Base-by-base conservation (phyloP, 345 rosid species). In the Syzygium aromaticum region DNA sequence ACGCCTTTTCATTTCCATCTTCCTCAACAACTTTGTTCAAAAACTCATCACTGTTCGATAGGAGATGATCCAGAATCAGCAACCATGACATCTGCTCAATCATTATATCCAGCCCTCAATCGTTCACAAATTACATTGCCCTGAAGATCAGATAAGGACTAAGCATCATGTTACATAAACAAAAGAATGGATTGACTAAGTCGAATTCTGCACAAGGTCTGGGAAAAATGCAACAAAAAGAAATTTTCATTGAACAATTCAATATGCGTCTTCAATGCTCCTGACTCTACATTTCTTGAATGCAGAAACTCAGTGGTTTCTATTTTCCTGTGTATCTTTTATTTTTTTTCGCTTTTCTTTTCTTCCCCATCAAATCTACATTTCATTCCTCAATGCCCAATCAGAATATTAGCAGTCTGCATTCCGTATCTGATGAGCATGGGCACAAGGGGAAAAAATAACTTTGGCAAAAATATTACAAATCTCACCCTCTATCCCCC, bases 241-340 rank as follows among this genome's bases (percentile, higher is more conserved):
- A 89, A 90, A 87, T 91, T 91, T 89, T 86, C 83, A 85, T 87
- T 87, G 87, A 89, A 73, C 10, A 87, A 90, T 93, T 91, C 91
- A 90, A 86, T 90, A 90, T 88, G 88, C 90, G 2, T 90, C 91
- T 89, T 67, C 89, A 84, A 87, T 90, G 88, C 89, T 91, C 91
- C 87, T 87, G 90, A 88, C 94, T 92, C 92, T 90, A 93, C 95
- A 94, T 90, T 93, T 93, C 89, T 91, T 87, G 87, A 90, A 85
- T 40, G 83, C 87, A 86, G 90, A 89, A 92, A 89, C 89, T 86
- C 87, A 87, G 90, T 80, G 89, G 88, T 77, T 88, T 88, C 90
- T 88, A 90, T 92, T 92, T 89, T 33, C 33, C 89, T 89, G 90
- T 87, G 90, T 88, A 85, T 77, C 83, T 54, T 88, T 85, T 78